These are phyloP conservation scores for Backusella parvicylindrica DNA, from an alignment of 192 early-diverging fungal genomes.

Conservation along the genomic window DNA sequence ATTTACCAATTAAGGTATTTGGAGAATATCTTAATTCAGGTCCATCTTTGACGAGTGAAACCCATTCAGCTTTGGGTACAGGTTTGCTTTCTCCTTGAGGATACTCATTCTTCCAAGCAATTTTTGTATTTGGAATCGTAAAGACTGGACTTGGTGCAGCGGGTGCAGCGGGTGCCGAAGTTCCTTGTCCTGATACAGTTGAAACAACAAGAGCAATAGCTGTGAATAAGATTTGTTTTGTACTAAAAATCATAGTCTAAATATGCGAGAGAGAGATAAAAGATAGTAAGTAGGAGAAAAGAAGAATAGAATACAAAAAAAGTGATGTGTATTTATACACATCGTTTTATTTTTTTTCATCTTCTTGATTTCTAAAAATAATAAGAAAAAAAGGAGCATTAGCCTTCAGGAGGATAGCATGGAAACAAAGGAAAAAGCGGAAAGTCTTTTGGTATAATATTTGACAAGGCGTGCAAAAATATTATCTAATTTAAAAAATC, in stretches of 20 bases:
- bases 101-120: conserved; percentile 31
- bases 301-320: neutral
- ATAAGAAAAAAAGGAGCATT: neutral
- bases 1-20: conserved; percentile 24
- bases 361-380: conserved; percentile 1
- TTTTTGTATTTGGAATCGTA: conserved; percentile 21
- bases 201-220: conserved; percentile 9
- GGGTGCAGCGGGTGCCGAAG: neutral
- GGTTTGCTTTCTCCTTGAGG: conserved; percentile 34
- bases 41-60: conserved; percentile 30
- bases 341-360: neutral
- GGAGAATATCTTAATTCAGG: conserved; percentile 36
- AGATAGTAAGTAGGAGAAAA: neutral
- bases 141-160: neutral
- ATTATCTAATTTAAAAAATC: neutral
- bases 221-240: neutral
- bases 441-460: conserved; percentile 1
- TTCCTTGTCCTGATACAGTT: neutral
- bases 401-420: neutral
- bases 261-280: neutral
- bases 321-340: neutral
- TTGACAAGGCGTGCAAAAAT: conserved; percentile 1
- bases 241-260: conserved; percentile 9
- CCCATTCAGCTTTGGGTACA: conserved; percentile 34
- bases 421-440: neutral